Evolutionary conservation across 2,329 filamentous ascomycete genomes (phyloP).

Genomic region (Nemania sp.): DNA sequence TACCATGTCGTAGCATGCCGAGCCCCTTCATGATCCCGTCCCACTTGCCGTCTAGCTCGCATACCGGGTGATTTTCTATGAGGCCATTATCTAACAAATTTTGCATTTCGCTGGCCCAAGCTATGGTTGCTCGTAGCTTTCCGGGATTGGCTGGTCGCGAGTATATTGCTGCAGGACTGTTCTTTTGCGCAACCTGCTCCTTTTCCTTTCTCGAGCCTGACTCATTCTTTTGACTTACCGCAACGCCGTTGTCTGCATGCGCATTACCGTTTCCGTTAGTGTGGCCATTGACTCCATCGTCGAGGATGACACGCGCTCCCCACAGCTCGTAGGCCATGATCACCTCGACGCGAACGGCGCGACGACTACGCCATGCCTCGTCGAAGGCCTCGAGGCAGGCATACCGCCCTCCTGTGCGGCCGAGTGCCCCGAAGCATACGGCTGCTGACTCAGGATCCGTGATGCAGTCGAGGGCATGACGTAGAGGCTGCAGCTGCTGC

Average conservation of each 20-base stretch:
- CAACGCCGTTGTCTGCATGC: too few relatives aligned
- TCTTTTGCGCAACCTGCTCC: too few relatives aligned
- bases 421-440: constrained; percentile 34
- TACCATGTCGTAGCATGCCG: neutral
- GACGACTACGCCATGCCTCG: constrained; percentile 31
- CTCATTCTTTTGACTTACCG: too few relatives aligned
- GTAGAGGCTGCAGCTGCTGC: too few relatives aligned
- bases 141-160: neutral
- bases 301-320: too few relatives aligned
- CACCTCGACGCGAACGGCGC: constrained; percentile 16
- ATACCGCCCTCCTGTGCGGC: constrained; percentile 38
- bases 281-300: too few relatives aligned
- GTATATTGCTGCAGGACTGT: neutral
- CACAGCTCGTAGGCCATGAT: neutral
- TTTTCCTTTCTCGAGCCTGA: too few relatives aligned
- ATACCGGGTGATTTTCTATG: neutral
- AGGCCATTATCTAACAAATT: neutral
- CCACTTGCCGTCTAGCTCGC: neutral
- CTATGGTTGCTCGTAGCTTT: neutral
- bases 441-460: constrained; percentile 34
- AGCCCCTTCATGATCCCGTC: neutral
- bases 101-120: neutral
- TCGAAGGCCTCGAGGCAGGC: constrained; percentile 37
- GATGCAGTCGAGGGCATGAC: constrained; percentile 40
- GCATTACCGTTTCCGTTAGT: too few relatives aligned